These are phyloP conservation scores for Paramecium biaurelia DNA, from an alignment of 73 alveolate species.

Conservation along the genomic window DNA sequence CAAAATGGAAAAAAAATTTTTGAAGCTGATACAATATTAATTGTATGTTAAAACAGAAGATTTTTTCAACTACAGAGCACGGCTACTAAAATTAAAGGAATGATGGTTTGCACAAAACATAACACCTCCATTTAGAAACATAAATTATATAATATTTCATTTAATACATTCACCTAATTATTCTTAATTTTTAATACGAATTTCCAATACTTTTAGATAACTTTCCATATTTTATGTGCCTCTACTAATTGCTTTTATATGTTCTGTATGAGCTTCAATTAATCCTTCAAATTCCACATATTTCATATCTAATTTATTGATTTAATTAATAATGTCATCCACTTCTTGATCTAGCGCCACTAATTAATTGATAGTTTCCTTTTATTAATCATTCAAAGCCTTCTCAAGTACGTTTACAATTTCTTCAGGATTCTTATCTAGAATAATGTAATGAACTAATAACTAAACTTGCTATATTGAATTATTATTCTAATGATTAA, in stretches of 20 bases:
- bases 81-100: neutral
- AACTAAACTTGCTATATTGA: neutral
- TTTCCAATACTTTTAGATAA: neutral
- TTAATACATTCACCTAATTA: neutral
- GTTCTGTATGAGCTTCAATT: neutral
- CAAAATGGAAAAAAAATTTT: neutral
- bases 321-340: neutral
- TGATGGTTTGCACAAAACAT: neutral
- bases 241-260: neutral
- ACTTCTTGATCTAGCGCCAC: neutral
- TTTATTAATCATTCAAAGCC: neutral
- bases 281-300: conserved; percentile 34
- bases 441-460: neutral
- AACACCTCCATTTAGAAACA: neutral
- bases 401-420: neutral
- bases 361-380: neutral
- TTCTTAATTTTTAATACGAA: neutral
- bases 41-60: neutral
- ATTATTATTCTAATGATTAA: neutral
- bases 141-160: neutral
- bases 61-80: neutral
- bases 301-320: neutral
- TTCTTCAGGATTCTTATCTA: conserved; percentile 42
- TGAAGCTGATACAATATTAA: neutral
- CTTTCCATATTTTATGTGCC: conserved; percentile 4